Percentiles rank a stretch among this genome's conserved stretches.
These are phyloP conservation scores for Dissophora ornata DNA, from an alignment of 192 early-diverging fungal species.

Conservation along the genomic window DNA sequence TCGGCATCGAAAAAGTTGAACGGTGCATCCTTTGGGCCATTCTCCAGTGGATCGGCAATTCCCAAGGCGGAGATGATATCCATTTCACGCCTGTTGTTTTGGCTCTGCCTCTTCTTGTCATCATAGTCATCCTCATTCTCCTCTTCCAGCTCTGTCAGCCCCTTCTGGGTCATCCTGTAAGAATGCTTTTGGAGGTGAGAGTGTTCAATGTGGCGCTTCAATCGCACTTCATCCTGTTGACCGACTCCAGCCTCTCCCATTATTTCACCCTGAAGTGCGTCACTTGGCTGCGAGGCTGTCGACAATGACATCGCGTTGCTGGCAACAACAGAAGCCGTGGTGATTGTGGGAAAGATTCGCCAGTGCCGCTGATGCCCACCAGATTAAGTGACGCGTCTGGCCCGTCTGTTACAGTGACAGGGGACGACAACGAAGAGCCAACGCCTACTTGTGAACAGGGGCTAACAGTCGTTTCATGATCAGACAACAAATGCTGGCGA, in stretches of 20 bases:
- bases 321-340: neutral
- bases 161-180: constrained; percentile 1
- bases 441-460: neutral
- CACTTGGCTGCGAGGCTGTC: neutral
- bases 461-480: constrained; percentile 23
- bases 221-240: too few relatives aligned
- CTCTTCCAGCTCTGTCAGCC: constrained; percentile 4
- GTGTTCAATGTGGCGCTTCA: too few relatives aligned
- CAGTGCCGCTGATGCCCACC: neutral
- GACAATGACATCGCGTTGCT: neutral
- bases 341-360: too few relatives aligned
- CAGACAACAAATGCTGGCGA: neutral
- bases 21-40: neutral
- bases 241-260: too few relatives aligned
- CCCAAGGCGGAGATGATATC: constrained; percentile 36
- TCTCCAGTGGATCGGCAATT: constrained; percentile 14
- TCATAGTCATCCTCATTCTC: constrained; percentile 7
- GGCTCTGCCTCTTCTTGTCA: neutral
- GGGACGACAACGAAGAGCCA: constrained; percentile 10
- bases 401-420: neutral
- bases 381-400: constrained; percentile 1
- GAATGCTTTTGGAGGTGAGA: constrained; percentile 12
- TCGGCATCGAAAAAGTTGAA: constrained; percentile 30
- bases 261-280: too few relatives aligned
- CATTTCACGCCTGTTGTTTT: constrained; percentile 16